phyloP scores from a whole-genome alignment of 2,329 filamentous ascomycete species.

The Ascochyta fabae region DNA sequence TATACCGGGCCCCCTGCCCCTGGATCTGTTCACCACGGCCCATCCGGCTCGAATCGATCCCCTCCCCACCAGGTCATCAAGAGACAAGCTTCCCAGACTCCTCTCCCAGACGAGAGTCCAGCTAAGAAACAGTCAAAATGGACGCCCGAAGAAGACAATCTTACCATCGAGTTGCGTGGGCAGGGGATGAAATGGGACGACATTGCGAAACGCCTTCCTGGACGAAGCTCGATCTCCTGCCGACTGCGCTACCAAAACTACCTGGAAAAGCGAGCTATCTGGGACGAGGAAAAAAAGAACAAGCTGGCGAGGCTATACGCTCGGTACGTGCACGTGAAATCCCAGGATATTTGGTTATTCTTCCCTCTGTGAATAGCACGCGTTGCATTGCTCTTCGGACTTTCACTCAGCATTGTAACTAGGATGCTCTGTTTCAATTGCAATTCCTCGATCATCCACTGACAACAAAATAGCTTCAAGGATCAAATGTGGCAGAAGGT shows the following conservation, averaged over 20 bases:
- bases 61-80: constrained; percentile 45
- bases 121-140: constrained; percentile 82
- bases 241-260: constrained; percentile 97
- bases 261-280: constrained; percentile 87
- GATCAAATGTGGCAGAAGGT: constrained; percentile 98
- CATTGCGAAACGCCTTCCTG: constrained; percentile 88
- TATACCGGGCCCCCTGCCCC: constrained; percentile 51
- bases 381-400: neutral
- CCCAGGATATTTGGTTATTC: neutral
- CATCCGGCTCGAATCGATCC: constrained; percentile 38
- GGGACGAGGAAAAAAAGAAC: constrained; percentile 98
- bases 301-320: constrained; percentile 94
- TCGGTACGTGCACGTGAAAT: constrained; percentile 64
- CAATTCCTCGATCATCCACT: constrained; percentile 21
- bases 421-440: neutral
- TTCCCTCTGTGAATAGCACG: neutral
- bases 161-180: constrained; percentile 89
- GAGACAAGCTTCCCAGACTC: constrained; percentile 47
- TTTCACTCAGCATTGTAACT: no score
- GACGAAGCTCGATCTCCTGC: constrained; percentile 92
- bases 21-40: constrained; percentile 28
- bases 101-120: constrained; percentile 44
- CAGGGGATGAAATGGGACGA: constrained; percentile 99
- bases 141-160: constrained; percentile 90
- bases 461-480: constrained; percentile 74